These are phyloP conservation scores for Xylaria sp. DNA, from an alignment of 2,329 filamentous ascomycete species.

Conservation along the genomic window DNA sequence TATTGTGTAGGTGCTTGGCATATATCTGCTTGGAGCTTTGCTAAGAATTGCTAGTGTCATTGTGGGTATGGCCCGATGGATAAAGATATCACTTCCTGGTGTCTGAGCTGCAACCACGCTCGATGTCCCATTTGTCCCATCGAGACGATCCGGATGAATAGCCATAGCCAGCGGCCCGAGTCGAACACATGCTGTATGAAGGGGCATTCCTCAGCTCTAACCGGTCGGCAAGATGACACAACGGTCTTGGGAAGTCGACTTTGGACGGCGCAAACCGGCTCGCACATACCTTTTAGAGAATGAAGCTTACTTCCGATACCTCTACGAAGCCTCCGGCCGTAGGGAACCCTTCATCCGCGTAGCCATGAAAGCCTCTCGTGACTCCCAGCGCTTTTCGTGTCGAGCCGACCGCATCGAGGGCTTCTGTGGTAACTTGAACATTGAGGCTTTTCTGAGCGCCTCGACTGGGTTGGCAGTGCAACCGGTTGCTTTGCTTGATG, in stretches of 20 bases:
- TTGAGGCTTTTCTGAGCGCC: conserved; percentile 4
- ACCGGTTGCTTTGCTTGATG: conserved; percentile 28
- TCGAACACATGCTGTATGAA: not conserved
- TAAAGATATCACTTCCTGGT: not conserved
- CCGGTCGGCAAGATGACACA: not conserved
- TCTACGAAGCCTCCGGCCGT: conserved; percentile 18
- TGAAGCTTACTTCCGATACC: conserved; percentile 13
- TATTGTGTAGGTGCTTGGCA: conserved; percentile 5
- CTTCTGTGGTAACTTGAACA: conserved; percentile 19
- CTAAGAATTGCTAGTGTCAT: not conserved
- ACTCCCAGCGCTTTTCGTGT: conserved; percentile 26
- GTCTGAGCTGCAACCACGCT: not conserved
- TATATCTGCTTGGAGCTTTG: not conserved
- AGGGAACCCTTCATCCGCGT: conserved; percentile 13
- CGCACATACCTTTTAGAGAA: conserved; percentile 26
- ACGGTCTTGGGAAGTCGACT: conserved; percentile 23
- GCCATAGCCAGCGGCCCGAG: not conserved
- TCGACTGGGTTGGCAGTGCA: conserved; percentile 1
- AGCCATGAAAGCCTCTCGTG: conserved; percentile 25
- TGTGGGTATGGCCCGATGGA: not conserved
- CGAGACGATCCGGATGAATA: not conserved
- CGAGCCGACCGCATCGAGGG: conserved; percentile 25
- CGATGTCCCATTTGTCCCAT: not conserved
- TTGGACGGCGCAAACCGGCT: conserved; percentile 21
- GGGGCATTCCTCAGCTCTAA: not conserved